Base-by-base conservation (phyloP, 768 basidiomycete genomes). In the Strobilomyces dryophilus region DNA sequence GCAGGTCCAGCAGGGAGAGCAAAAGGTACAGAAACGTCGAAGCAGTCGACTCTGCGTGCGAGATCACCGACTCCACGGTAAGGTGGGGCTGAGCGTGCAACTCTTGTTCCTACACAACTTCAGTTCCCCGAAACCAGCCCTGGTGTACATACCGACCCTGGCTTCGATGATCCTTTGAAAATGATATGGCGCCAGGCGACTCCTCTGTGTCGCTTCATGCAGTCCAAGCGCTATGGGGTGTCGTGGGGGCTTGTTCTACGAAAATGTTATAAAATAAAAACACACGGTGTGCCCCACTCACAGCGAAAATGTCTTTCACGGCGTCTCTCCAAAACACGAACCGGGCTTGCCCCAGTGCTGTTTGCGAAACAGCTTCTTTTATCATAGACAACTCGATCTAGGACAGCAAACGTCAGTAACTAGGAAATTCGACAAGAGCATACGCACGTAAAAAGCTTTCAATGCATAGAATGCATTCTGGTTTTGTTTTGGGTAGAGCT, bases 311-410 rank as follows among this genome's bases (percentile, higher is more conserved):
- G 44, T 72, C 78, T 61, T 84, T 87, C 26, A 92, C 63, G 12
- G 87, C 83, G 63, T 94, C 89, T 60, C 82, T 80, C 91, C 91
- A 94, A 66, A 92, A 93, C 65, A 92, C 85, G 74, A 91, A 80
- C 58, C 89, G 78, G 79, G 92, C 89, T 66, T 83, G 81, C n/a
- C 89, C 91, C 51, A 93, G 82, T 36, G 79, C 74, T 34, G 80
- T 65, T 53, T 85, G 87, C 17, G 89, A 88, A 14, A 89, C 86
- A 36, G 77, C 74, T 55, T 94, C 92, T 67, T 85, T 87, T 17
- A 91, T 71, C 65, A 74, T 86, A 10, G 90, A 85, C 49, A 92
- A 70, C 66, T 93, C 91, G 49, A 88, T 80, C 87, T 91, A 40
- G 14, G 17, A 47, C 44, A n/a, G 24, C 5, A 29, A 44, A 37